Conservation (phyloP, 2,329 filamentous ascomycete species). For the Biscogniauxia marginata region DNA sequence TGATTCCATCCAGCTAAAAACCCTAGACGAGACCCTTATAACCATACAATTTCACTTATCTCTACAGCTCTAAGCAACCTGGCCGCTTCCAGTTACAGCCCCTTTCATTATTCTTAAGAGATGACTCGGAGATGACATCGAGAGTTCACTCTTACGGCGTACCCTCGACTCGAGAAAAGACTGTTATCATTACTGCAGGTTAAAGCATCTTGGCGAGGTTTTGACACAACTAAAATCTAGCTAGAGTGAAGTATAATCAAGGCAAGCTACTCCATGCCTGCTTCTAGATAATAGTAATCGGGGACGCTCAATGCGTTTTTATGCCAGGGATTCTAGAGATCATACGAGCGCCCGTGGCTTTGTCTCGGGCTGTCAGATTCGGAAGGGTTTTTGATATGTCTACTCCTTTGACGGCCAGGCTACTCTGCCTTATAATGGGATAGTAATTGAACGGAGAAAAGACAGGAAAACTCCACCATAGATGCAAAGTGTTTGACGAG, state of each 20-base stretch:
- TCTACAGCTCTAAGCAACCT: too few species aligned
- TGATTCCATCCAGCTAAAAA: too few species aligned
- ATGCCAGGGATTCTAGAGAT: background rate
- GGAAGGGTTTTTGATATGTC: background rate
- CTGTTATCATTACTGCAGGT: too few species aligned
- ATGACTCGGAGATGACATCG: too few species aligned
- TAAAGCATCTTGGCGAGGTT: background rate
- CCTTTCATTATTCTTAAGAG: too few species aligned
- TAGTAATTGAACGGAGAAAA: background rate
- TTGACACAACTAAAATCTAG: background rate
- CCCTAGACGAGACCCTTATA: too few species aligned
- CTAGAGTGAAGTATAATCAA: background rate
- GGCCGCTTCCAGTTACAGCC: too few species aligned
- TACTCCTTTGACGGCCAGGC: slow-evolving; percentile 4
- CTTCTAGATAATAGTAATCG: background rate
- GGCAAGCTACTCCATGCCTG: background rate
- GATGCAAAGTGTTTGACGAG: too few species aligned
- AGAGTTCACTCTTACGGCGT: too few species aligned
- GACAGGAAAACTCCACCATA: too few species aligned
- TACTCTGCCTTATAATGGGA: slow-evolving; percentile 3
- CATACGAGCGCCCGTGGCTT: background rate
- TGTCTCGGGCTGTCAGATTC: background rate
- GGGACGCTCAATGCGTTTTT: slow-evolving; percentile 2
- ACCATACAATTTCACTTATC: too few species aligned
- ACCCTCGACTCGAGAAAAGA: too few species aligned